Percentiles rank a stretch among this genome's conserved stretches.
phyloP scores from a whole-genome alignment of 2,329 filamentous ascomycete species.

The Verticillium albo-atrum region DNA sequence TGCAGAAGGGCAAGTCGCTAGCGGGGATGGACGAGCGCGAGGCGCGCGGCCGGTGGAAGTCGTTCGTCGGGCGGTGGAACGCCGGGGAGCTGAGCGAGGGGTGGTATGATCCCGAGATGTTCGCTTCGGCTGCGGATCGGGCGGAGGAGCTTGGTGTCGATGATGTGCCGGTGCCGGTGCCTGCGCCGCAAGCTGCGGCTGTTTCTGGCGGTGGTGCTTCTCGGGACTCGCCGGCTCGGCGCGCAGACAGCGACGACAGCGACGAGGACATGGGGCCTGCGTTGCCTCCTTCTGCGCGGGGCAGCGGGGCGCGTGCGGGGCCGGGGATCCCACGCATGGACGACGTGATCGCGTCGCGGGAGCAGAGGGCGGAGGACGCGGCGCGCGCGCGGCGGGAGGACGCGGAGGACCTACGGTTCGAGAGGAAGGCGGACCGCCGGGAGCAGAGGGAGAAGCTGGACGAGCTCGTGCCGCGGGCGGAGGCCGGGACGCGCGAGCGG shows the following conservation, averaged over 20 bases:
- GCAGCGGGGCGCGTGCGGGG: slow-evolving; percentile 31
- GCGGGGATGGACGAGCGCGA: slow-evolving; percentile 70
- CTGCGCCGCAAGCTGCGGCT: too few species aligned
- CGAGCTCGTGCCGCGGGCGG: slow-evolving; percentile 77
- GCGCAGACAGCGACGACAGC: slow-evolving; percentile 42
- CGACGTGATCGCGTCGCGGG: slow-evolving; percentile 63
- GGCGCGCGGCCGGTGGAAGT: slow-evolving; percentile 83
- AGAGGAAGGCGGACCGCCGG: slow-evolving; percentile 60
- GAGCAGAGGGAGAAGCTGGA: slow-evolving; percentile 70
- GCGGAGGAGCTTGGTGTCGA: slow-evolving; percentile 11
- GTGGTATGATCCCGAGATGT: slow-evolving; percentile 84
- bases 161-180: slow-evolving; percentile 13
- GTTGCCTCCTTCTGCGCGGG: slow-evolving; percentile 21
- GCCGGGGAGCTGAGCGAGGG: slow-evolving; percentile 78
- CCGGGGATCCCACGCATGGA: slow-evolving; percentile 65
- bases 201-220: too few species aligned
- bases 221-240: too few species aligned
- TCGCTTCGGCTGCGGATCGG: slow-evolving; percentile 34
- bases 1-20: slow-evolving; percentile 75
- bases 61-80: slow-evolving; percentile 91
- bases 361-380: slow-evolving; percentile 45
- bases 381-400: slow-evolving; percentile 37
- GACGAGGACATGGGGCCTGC: slow-evolving; percentile 58
- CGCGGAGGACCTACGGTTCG: slow-evolving; percentile 51
- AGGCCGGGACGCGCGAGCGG: slow-evolving; percentile 77